Percentiles rank a stretch among this genome's conserved stretches.
phyloP scores from a whole-genome alignment of 2,329 filamentous ascomycete species.

The Colletotrichum liaoningense region DNA sequence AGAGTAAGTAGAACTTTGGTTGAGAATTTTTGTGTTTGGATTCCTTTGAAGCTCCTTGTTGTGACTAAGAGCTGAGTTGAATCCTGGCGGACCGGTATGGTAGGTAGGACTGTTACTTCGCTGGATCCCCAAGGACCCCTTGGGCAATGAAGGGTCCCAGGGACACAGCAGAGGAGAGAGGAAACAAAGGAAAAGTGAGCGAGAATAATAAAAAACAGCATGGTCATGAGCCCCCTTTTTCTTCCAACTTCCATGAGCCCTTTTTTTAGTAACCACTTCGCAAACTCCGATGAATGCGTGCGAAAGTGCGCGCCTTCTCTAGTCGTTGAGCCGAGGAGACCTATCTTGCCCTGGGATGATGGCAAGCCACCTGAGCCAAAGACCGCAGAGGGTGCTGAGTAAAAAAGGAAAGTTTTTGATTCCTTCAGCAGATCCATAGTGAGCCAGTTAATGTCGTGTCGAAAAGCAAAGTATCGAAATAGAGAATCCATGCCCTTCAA shows the following conservation, averaged over 20 bases:
- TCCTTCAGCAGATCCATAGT: conserved; percentile 24
- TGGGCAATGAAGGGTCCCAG: conserved; percentile 20
- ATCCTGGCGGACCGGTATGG: conserved; percentile 16
- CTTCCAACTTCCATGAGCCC: conserved; percentile 35
- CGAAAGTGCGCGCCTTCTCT: conserved; percentile 35
- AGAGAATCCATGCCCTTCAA: conserved; percentile 27
- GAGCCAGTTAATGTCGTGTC: conserved; percentile 21
- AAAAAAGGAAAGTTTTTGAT: conserved; percentile 20
- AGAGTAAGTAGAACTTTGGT: conserved; percentile 26
- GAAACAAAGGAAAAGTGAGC: conserved; percentile 28
- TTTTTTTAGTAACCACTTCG: conserved; percentile 35
- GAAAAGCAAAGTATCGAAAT: conserved; percentile 28
- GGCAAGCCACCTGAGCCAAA: conserved; percentile 11
- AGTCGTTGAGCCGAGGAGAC: conserved; percentile 34
- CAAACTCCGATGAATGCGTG: conserved; percentile 37
- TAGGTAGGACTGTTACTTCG: conserved; percentile 3
- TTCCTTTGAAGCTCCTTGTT: conserved; percentile 28
- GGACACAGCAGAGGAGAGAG: conserved; percentile 25
- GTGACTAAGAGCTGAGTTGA: conserved; percentile 24
- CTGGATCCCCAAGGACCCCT: background rate
- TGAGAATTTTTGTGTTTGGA: conserved; percentile 28
- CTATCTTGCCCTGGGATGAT: background rate
- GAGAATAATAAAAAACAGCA: conserved; percentile 6
- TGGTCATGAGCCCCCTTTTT: conserved; percentile 35
- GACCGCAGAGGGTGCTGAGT: conserved; percentile 30